phyloP scores from a whole-genome alignment of 108 stramenopile species.

The Chaetoceros muelleri region DNA sequence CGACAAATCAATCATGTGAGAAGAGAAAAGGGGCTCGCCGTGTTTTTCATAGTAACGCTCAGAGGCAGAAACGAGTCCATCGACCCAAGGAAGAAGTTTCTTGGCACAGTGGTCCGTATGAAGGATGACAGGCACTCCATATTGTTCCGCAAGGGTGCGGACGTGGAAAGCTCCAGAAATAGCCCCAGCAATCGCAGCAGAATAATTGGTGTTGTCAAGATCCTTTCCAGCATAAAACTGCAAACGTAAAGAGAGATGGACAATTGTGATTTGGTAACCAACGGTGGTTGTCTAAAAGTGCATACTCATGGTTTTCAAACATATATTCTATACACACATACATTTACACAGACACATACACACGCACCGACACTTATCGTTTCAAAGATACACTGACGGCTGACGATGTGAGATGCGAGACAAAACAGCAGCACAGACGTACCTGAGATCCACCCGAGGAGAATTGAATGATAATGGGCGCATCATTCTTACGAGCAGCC shows the following conservation, averaged over 20 bases:
- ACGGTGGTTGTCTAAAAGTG: too few species aligned
- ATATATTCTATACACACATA: too few species aligned
- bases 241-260: background rate
- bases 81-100: constrained; percentile 87
- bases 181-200: constrained; percentile 80
- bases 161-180: constrained; percentile 88
- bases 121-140: constrained; percentile 90
- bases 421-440: constrained; percentile 4
- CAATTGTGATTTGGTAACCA: background rate
- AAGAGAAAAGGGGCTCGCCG: constrained; percentile 89
- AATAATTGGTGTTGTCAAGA: constrained; percentile 69
- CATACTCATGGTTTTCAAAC: too few species aligned
- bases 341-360: too few species aligned
- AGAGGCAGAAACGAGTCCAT: constrained; percentile 74
- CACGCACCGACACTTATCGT: too few species aligned
- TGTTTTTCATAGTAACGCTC: constrained; percentile 65
- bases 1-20: constrained; percentile 93
- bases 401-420: background rate
- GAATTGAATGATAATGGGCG: constrained; percentile 89
- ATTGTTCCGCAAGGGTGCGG: constrained; percentile 87
- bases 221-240: constrained; percentile 88
- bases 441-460: constrained; percentile 73
- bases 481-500: constrained; percentile 79
- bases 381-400: background rate
- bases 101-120: constrained; percentile 94